Conservation (phyloP, 768 basidiomycete species). For the Chalciporus pseudorubinellus region DNA sequence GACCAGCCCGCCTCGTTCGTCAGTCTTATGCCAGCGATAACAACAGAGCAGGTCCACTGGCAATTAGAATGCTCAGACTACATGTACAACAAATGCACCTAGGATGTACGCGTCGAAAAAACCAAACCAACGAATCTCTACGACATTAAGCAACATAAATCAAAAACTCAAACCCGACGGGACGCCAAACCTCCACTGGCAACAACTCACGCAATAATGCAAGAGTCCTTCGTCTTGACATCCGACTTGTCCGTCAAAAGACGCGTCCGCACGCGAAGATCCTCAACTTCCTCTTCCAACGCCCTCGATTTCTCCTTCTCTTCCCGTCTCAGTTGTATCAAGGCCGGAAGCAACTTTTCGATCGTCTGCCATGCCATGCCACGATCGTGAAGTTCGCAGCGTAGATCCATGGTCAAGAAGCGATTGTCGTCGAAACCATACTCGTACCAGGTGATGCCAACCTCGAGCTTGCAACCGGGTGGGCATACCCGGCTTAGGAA, state of each 20-base stretch:
- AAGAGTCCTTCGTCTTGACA: constrained; percentile 24
- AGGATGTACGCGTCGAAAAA: neutral
- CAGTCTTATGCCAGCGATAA: no score
- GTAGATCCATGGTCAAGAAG: constrained; percentile 3
- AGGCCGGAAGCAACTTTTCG: constrained; percentile 39
- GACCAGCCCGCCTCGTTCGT: no score
- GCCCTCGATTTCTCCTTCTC: constrained; percentile 39
- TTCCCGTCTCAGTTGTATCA: constrained; percentile 43
- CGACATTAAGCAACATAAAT: no score
- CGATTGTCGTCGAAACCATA: constrained; percentile 15
- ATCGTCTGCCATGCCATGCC: constrained; percentile 44
- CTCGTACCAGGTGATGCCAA: constrained; percentile 49
- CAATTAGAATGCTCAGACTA: no score
- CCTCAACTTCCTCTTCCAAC: constrained; percentile 48
- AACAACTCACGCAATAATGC: constrained; percentile 30
- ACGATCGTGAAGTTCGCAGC: constrained; percentile 18
- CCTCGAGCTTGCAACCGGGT: constrained; percentile 38
- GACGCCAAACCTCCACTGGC: no score
- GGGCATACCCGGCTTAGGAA: constrained; percentile 56
- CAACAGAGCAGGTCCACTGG: no score
- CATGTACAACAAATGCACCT: no score
- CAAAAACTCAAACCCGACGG: neutral
- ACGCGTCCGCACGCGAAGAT: constrained; percentile 44
- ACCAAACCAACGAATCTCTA: neutral
- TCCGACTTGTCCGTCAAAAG: constrained; percentile 39